Conservation (phyloP, 495 filamentous ascomycete genomes). For the Neurospora discreta region DNA sequence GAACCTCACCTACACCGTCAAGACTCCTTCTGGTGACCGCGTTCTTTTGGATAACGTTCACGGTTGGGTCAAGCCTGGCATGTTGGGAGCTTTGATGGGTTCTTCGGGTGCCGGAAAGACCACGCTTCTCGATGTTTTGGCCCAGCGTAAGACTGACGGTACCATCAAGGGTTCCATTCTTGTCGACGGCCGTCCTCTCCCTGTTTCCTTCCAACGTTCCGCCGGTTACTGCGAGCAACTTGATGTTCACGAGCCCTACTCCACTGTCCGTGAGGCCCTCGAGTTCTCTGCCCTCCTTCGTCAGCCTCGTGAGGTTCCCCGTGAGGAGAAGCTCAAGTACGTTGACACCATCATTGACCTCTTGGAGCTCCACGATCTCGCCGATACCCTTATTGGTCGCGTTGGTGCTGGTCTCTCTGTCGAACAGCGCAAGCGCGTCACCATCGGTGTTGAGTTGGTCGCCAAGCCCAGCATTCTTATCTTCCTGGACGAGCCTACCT, state of each 20-base stretch:
- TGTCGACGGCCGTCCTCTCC: conserved; percentile 62
- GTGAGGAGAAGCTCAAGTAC: conserved; percentile 63
- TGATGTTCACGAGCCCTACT: conserved; percentile 68
- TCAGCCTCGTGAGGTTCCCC: conserved; percentile 54
- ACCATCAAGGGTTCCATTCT: conserved; percentile 61
- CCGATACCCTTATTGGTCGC: conserved; percentile 71
- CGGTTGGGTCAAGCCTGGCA: conserved; percentile 70
- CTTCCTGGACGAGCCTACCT: conserved; percentile 73
- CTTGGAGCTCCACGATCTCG: conserved; percentile 66
- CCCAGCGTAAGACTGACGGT: conserved; percentile 66
- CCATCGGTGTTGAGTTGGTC: conserved; percentile 88
- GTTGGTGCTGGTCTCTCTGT: conserved; percentile 48
- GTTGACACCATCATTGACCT: conserved; percentile 84
- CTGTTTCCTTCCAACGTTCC: conserved; percentile 65
- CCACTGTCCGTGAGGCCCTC: conserved; percentile 73
- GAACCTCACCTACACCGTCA: conserved; percentile 52
- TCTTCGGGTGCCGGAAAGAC: conserved; percentile 74
- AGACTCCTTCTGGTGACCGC: conserved; percentile 45
- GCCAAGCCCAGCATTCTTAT: conserved; percentile 70
- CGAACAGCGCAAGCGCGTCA: conserved; percentile 51
- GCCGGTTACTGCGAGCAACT: conserved; percentile 83
- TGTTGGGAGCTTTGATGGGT: conserved; percentile 72
- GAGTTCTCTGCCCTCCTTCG: conserved; percentile 68
- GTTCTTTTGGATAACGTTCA: conserved; percentile 55
- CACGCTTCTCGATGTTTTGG: conserved; percentile 52